Evolutionary conservation across 1,284 basidiomycete genomes (phyloP).

Genomic region (Malassezia obtusa): DNA sequence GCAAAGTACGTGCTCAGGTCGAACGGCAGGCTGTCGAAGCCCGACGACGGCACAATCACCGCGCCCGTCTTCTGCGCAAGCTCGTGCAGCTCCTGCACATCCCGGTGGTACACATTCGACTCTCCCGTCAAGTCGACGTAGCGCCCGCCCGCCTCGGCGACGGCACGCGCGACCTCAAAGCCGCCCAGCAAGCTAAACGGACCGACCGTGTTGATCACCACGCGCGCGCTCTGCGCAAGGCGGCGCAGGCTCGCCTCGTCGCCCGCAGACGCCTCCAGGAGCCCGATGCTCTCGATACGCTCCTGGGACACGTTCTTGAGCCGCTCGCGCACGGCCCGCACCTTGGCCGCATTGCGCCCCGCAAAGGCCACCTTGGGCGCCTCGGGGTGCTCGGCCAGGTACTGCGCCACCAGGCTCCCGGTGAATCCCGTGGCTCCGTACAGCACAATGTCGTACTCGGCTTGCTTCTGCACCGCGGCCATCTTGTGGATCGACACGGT

Average conservation of each 20-base stretch:
- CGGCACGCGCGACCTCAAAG: constrained; percentile 51
- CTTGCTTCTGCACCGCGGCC: too few species aligned
- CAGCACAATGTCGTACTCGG: constrained; percentile 29
- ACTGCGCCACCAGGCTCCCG: constrained; percentile 27
- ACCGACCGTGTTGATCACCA: constrained; percentile 34
- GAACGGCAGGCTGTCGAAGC: constrained; percentile 57
- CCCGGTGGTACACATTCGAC: constrained; percentile 50
- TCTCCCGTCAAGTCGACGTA: constrained; percentile 61
- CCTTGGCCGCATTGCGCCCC: constrained; percentile 27
- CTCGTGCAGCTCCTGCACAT: constrained; percentile 58
- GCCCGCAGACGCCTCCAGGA: constrained; percentile 24
- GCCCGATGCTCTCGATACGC: constrained; percentile 18
- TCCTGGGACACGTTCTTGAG: constrained; percentile 16
- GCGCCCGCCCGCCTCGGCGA: constrained; percentile 54
- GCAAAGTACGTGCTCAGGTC: constrained; percentile 59
- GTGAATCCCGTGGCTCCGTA: constrained; percentile 41
- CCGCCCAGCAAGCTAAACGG: constrained; percentile 28
- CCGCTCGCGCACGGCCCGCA: constrained; percentile 19
- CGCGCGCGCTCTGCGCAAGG: constrained; percentile 21
- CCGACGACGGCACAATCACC: constrained; percentile 62
- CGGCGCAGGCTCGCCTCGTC: constrained; percentile 20
- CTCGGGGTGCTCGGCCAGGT: constrained; percentile 26
- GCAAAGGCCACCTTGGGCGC: constrained; percentile 30
- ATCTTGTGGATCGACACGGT: neutral
- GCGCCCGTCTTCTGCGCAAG: constrained; percentile 59